Conservation (phyloP, 345 rosid genomes). For the Physaria fendleri region DNA sequence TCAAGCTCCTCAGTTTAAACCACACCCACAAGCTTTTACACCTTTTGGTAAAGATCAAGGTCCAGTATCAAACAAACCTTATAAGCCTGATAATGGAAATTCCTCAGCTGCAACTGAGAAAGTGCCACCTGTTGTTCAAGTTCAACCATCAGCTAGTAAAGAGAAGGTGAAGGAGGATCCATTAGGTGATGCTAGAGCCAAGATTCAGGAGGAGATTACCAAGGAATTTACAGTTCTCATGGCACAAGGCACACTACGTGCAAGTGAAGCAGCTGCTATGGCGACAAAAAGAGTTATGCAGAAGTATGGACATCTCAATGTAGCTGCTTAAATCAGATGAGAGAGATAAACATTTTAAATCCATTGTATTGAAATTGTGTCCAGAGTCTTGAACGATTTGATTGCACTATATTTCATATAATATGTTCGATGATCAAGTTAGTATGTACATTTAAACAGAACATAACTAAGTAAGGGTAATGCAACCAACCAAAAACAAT, state of each 20-base stretch:
- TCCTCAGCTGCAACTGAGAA: background rate
- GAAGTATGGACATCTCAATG: conserved; percentile 57
- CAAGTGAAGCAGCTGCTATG: conserved; percentile 89
- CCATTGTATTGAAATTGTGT: background rate
- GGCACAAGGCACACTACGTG: conserved; percentile 77
- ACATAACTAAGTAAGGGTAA: background rate
- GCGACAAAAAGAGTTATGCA: conserved; percentile 88
- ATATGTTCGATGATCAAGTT: background rate
- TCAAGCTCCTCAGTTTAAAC: conserved; percentile 76
- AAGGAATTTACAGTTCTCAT: conserved; percentile 70
- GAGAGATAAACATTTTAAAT: background rate
- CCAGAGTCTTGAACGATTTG: background rate
- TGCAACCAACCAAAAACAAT: conserved; percentile 4
- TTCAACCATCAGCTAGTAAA: conserved; percentile 25
- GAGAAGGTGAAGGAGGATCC: conserved; percentile 44
- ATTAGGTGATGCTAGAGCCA: conserved; percentile 65
- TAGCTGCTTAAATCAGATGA: conserved; percentile 25
- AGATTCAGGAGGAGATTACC: conserved; percentile 82
- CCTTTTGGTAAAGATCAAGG: conserved; percentile 25
- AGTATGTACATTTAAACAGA: too few relatives aligned
- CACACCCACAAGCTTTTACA: conserved; percentile 31
- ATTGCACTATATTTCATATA: conserved; percentile 8
- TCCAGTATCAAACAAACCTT: conserved; percentile 10
- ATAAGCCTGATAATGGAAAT: conserved; percentile 20
- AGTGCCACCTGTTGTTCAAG: conserved; percentile 34